Percentiles rank a stretch among this genome's conserved stretches.
phyloP scores from a whole-genome alignment of 2,329 filamentous ascomycete genomes.

The Cladophialophora immunda region DNA sequence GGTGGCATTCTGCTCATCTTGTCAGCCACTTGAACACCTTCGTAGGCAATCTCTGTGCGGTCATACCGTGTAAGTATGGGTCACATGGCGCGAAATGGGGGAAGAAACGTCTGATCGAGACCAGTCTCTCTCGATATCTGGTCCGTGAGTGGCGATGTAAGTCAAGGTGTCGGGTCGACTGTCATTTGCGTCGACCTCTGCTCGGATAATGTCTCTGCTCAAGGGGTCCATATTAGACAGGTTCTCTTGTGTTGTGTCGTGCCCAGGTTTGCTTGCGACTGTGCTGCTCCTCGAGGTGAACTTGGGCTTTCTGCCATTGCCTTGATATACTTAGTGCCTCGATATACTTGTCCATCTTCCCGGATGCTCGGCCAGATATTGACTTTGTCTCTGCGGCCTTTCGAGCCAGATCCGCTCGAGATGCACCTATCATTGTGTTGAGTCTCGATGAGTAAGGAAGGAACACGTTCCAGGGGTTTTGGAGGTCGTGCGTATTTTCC shows the following conservation, averaged over 20 bases:
- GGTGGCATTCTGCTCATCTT: slow-evolving; percentile 17
- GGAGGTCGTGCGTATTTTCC: neutral
- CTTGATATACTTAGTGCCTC: slow-evolving; percentile 10
- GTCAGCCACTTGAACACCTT: neutral
- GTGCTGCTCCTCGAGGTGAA: neutral
- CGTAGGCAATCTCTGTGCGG: neutral
- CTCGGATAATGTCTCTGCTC: slow-evolving; percentile 25
- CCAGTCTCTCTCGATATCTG: slow-evolving; percentile 29
- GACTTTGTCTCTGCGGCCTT: neutral
- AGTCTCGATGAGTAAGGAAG: neutral
- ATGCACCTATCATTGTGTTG: neutral
- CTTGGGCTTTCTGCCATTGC: neutral
- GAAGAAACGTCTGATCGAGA: slow-evolving; percentile 3
- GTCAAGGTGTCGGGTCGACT: slow-evolving; percentile 23
- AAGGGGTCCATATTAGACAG: slow-evolving; percentile 18
- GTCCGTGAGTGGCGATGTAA: slow-evolving; percentile 26
- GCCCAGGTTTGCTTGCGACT: neutral
- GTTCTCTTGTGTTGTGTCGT: neutral
- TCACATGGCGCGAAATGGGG: slow-evolving; percentile 6
- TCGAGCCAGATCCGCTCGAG: neutral
- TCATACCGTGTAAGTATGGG: slow-evolving; percentile 20
- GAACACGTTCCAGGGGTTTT: slow-evolving; percentile 8
- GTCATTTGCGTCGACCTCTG: slow-evolving; percentile 28
- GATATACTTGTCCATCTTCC: neutral
- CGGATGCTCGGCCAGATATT: slow-evolving; percentile 14